Conservation (phyloP, 768 basidiomycete species). For the Trametes coccinea region DNA sequence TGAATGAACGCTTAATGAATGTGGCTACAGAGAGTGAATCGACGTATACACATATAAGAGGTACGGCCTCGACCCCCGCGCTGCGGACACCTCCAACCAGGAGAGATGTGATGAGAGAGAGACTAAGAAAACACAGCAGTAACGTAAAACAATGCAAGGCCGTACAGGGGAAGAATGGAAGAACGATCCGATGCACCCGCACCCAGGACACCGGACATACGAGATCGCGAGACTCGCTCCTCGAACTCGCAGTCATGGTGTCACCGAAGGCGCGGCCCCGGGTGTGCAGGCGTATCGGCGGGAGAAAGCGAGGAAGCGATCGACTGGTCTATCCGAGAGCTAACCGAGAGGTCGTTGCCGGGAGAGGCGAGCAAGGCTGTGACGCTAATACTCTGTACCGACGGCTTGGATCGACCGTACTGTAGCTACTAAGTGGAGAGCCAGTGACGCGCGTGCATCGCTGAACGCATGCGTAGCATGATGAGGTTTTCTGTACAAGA, state of each 20-base stretch:
- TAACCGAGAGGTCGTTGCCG: background rate
- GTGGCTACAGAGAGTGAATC: slow-evolving; percentile 7
- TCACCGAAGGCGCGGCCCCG: slow-evolving; percentile 10
- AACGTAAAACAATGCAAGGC: background rate
- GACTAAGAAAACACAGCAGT: background rate
- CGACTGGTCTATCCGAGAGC: background rate
- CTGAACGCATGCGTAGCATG: background rate
- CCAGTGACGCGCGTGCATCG: background rate
- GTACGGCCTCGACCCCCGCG: background rate
- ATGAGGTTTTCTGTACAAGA: slow-evolving; percentile 1
- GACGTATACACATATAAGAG: background rate
- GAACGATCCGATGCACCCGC: background rate
- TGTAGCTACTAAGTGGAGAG: background rate
- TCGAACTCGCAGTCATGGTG: background rate
- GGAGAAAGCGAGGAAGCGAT: background rate
- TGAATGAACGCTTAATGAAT: slow-evolving; percentile 3
- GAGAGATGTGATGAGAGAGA: background rate
- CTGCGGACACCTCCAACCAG: slow-evolving; percentile 1
- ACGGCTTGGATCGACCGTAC: background rate
- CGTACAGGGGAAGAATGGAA: background rate
- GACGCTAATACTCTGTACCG: background rate
- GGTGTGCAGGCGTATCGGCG: slow-evolving; percentile 5
- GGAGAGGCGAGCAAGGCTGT: background rate
- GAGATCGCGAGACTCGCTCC: background rate
- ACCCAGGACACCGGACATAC: background rate